Base-by-base conservation (phyloP, 345 rosid species). In the Populus deltoides region DNA sequence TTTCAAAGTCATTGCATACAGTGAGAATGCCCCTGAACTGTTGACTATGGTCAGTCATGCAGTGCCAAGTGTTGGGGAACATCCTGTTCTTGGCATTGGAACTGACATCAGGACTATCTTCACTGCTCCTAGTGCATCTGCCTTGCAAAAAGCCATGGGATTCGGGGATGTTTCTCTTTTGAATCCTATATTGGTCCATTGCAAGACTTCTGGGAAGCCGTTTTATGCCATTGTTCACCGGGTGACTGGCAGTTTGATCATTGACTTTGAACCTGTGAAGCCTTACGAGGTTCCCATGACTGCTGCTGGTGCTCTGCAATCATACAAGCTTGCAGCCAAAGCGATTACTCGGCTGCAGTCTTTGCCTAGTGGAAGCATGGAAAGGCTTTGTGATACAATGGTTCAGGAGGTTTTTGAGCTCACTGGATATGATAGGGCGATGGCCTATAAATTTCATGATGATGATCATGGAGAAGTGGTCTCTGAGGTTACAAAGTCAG, bases 391-490 rank as follows among this genome's bases (percentile, higher is more conserved):
- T 39, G 94, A 93, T 67, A 88, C 96, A 10, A 92, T 95, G 99
- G 94, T 87, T 85, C 94, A 90, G 81, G 98, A 95, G 86, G 99
- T 92, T 79, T 95, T 91, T 74, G 98, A 95, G 83, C 95, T 95
- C 78, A 95, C 96, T 4, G 96, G 99, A 33, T 95, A 95, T 87
- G 99, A 95, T 83, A 90, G 99, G 85, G 96, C 86, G 74, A 95
- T 95, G 99, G 80, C 96, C 35, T 95, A 95, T 88, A 95, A 92
- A 59, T 95, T 95, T 83, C 99, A 95, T 36, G 98, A 95, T 29
- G 99, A 95, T 83, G 99, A 93, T 82, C 99, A 95, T 68, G 99
- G 99, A 33, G 99, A 95, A 85, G 99, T 95, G 71, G 80, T 93
- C 76, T 87, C 99, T 5, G 99, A 95, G 90, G 79, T 86, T 33